These are phyloP conservation scores for Suillus hirtellus DNA, from an alignment of 768 basidiomycete genomes.

Conservation along the genomic window DNA sequence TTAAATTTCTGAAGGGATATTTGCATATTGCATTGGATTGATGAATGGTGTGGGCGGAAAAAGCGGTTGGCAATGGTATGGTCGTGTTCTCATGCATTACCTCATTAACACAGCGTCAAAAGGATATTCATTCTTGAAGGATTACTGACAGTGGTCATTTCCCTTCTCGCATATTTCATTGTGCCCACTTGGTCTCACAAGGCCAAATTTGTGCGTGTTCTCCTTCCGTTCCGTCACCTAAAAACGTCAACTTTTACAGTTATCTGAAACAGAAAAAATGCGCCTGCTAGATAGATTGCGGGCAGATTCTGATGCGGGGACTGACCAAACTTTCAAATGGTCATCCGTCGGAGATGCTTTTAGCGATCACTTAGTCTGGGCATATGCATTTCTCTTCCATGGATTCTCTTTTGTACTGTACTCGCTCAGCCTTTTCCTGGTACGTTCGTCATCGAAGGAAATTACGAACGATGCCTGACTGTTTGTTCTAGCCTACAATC, in stretches of 20 bases:
- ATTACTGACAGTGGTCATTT: constrained; percentile 48
- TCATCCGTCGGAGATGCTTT: constrained; percentile 55
- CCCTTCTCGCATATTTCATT: constrained; percentile 50
- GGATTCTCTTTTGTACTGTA: constrained; percentile 61
- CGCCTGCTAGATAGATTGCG: constrained; percentile 50
- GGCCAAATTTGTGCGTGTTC: constrained; percentile 50
- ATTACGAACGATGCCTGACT: neutral
- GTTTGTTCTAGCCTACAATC: constrained; percentile 51
- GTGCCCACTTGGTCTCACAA: constrained; percentile 62
- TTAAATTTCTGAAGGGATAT: constrained; percentile 41
- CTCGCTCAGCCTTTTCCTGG: constrained; percentile 59
- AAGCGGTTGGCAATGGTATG: constrained; percentile 60
- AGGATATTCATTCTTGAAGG: constrained; percentile 66
- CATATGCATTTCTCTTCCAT: constrained; percentile 60
- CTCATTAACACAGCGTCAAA: neutral
- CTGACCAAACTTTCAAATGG: constrained; percentile 59
- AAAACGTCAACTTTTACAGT: constrained; percentile 31
- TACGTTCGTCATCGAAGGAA: constrained; percentile 22
- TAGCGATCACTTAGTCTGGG: constrained; percentile 59
- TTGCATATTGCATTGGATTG: constrained; percentile 58
- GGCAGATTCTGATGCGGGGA: constrained; percentile 55
- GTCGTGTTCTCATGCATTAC: neutral
- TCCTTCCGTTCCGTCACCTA: constrained; percentile 1
- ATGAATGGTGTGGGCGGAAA: constrained; percentile 64
- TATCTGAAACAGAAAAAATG: constrained; percentile 51